Percentiles rank a stretch among this genome's conserved stretches.
Conservation (phyloP, 345 rosid species). For the Citrus reticulata region DNA sequence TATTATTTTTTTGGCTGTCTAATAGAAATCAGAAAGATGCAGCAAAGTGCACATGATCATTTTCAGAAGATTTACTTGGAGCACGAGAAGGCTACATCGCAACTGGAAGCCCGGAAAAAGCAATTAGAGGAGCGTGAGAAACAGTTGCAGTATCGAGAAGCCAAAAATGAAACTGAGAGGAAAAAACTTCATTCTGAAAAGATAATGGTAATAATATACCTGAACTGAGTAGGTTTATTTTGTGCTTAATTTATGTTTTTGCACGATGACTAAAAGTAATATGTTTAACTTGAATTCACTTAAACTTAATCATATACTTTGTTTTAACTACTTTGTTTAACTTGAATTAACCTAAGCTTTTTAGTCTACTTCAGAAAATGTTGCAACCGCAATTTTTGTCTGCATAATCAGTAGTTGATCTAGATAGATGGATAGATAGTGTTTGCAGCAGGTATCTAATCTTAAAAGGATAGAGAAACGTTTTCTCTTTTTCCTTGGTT, state of each 20-base stretch:
- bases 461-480: neutral
- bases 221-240: neutral
- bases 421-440: neutral
- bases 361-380: neutral
- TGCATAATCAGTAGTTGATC: neutral
- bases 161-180: slow-evolving; percentile 45
- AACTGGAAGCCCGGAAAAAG: slow-evolving; percentile 32
- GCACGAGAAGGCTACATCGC: slow-evolving; percentile 34
- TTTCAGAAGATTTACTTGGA: slow-evolving; percentile 36
- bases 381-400: neutral
- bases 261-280: slow-evolving; percentile 2
- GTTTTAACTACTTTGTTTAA: too few relatives aligned
- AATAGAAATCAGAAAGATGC: slow-evolving; percentile 39
- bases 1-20: neutral
- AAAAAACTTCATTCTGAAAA: slow-evolving; percentile 35
- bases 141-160: slow-evolving; percentile 39
- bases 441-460: neutral
- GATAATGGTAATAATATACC: slow-evolving; percentile 39
- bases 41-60: slow-evolving; percentile 26
- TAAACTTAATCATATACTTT: too few relatives aligned
- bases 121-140: slow-evolving; percentile 40
- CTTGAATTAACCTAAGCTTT: neutral
- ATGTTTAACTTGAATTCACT: neutral
- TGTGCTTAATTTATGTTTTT: slow-evolving; percentile 1
- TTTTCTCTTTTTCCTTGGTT: neutral